These are phyloP conservation scores for Penicillium sp. DNA, from an alignment of 2,329 filamentous ascomycete genomes.

Conservation along the genomic window DNA sequence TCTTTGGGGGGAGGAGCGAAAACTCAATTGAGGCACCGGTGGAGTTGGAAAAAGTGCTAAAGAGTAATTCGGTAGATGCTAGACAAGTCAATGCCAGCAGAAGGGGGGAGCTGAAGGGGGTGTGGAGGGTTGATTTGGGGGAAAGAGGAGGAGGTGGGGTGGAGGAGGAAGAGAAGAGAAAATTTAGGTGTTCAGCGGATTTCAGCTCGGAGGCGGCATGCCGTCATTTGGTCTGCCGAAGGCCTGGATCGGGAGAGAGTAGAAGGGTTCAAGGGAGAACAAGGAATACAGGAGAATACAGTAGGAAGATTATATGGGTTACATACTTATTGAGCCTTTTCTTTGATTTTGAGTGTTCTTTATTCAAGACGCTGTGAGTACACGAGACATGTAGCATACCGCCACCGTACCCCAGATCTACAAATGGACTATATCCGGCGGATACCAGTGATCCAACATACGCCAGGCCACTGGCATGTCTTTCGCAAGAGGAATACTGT, in stretches of 20 bases:
- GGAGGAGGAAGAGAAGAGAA: conserved; percentile 14
- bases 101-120: conserved; percentile 34
- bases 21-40: conserved; percentile 20
- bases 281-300: too few species aligned
- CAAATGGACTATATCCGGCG: too few species aligned
- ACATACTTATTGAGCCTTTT: too few species aligned
- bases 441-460: too few species aligned
- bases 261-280: too few species aligned
- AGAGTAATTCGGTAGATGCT: conserved; percentile 44
- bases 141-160: conserved; percentile 24
- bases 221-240: conserved; percentile 26
- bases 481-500: too few species aligned
- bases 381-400: too few species aligned
- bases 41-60: conserved; percentile 9
- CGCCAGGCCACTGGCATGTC: too few species aligned
- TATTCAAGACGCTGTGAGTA: too few species aligned
- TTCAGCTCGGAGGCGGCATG: conserved; percentile 28
- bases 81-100: conserved; percentile 58
- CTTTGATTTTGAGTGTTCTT: too few species aligned
- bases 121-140: conserved; percentile 29
- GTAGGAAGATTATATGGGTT: too few species aligned
- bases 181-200: conserved; percentile 31
- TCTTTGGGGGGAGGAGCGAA: too few species aligned
- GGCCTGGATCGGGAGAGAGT: not conserved
- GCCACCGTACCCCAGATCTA: not conserved